Base-by-base conservation (phyloP, 371 early-diverging fungal genomes). In the Mucor piriformis region DNA sequence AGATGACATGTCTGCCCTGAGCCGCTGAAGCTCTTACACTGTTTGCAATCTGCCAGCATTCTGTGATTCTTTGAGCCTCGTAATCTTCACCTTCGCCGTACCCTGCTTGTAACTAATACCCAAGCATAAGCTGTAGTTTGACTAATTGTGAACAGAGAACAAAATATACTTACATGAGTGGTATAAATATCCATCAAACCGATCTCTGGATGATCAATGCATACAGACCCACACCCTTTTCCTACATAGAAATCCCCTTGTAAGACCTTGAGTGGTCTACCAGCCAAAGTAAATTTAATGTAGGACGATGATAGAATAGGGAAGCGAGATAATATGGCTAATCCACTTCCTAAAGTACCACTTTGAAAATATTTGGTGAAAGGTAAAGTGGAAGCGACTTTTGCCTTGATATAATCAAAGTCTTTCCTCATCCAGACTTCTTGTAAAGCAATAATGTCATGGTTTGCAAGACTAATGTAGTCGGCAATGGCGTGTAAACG, bases 161-260 rank as follows among this genome's bases (percentile, higher is more conserved):
- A 21, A 23, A 15, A 16, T 16, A 47, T 21, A 20, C 73, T 68
- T 82, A 81, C 88, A 72, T 87, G 88, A 3, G 86, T 87, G 16
- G 83, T 86, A 50, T 80, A 87, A 10, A 87, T 72, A 47, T 86
- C 83, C 27, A 86, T 67, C 11, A 82, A 54, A n/a, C 86, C 88
- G 38, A 73, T 63, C 7, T 68, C 62, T 2, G 88, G 88, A 63
- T 85, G 86, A 3, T 73, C 66, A 37, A 87, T 64, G 27, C 79
- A 70, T 1, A 72, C 76, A 24, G 77, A 77, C 2, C 71, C 86
- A 64, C 72, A 75, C 0, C 82, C 81, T 72, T 87, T 87, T 15
- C 86, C 86, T 15, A 82, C 85, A 63, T 77, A 86, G 66, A 72
- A 87, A 57, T 87, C 88, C 0, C 88, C 88, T 43, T 85, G 84